Evolutionary conservation across 805 yeast genomes (phyloP).

Genomic region (Suhomyces canberraensis): DNA sequence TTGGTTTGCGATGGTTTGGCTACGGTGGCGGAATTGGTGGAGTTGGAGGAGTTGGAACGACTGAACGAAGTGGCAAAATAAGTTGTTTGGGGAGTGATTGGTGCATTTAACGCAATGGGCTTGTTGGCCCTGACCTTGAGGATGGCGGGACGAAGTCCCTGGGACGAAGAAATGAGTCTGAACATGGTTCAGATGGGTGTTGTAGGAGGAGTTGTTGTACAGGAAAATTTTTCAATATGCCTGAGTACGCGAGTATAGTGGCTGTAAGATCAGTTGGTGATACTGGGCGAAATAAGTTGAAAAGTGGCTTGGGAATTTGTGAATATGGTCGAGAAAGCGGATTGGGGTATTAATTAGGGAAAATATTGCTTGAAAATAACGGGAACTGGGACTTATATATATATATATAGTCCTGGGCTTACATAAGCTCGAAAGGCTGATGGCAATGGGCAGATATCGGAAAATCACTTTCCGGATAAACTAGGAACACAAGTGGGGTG

Average conservation of each 20-base stretch:
- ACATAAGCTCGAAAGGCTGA: too few relatives aligned
- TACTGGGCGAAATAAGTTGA: too few relatives aligned
- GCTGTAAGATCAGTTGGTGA: too few relatives aligned
- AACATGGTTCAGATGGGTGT: too few relatives aligned
- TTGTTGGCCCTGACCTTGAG: slow-evolving; percentile 34
- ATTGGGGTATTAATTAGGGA: too few relatives aligned
- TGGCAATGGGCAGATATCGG: neutral
- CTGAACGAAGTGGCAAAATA: slow-evolving; percentile 11
- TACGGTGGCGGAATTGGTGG: slow-evolving; percentile 4
- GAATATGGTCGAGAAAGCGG: too few relatives aligned
- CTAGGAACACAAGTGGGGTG: neutral
- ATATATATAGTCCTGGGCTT: too few relatives aligned
- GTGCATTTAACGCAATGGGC: slow-evolving; percentile 5
- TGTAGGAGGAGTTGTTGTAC: neutral
- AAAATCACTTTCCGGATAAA: neutral
- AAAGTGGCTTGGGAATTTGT: too few relatives aligned
- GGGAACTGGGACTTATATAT: too few relatives aligned
- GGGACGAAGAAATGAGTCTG: slow-evolving; percentile 34
- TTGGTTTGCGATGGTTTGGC: slow-evolving; percentile 8
- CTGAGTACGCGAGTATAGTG: too few relatives aligned
- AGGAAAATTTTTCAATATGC: slow-evolving; percentile 6
- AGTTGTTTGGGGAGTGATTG: neutral
- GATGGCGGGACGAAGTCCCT: slow-evolving; percentile 34
- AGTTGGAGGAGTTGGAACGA: slow-evolving; percentile 18
- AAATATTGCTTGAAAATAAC: too few relatives aligned